These are phyloP conservation scores for Rugonectria rugulosa DNA, from an alignment of 2,329 filamentous ascomycete genomes.

Conservation along the genomic window DNA sequence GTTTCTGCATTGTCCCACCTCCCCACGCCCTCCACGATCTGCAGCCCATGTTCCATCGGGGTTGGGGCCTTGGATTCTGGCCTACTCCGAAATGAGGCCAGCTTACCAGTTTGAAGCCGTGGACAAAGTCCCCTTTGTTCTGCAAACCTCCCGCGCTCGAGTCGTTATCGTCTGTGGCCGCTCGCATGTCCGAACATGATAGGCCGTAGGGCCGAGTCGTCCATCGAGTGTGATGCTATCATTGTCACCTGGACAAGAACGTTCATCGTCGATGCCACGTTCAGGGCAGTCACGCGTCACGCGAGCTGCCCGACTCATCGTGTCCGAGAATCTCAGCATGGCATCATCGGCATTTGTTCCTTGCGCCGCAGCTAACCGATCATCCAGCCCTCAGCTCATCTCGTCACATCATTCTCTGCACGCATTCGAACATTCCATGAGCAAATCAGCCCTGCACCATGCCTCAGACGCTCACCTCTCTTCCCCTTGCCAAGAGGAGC, in stretches of 20 bases:
- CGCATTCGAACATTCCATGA: constrained; percentile 25
- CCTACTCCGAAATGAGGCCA: not conserved
- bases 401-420: constrained; percentile 26
- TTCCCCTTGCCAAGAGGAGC: not conserved
- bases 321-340: constrained; percentile 6
- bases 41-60: not conserved
- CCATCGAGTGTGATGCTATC: not conserved
- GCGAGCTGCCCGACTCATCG: not conserved
- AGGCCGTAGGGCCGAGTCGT: too few relatives aligned
- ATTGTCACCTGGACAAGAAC: constrained; percentile 11
- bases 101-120: not conserved
- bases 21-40: constrained; percentile 8
- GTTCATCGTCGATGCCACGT: constrained; percentile 1
- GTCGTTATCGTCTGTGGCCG: not conserved
- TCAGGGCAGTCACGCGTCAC: constrained; percentile 6
- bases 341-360: constrained; percentile 10
- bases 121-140: not conserved
- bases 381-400: not conserved
- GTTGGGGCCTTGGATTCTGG: not conserved
- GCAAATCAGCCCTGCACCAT: constrained; percentile 19
- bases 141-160: too few relatives aligned
- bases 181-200: not conserved
- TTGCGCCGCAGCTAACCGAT: constrained; percentile 16
- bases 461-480: constrained; percentile 11
- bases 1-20: constrained; percentile 8